phyloP scores from a whole-genome alignment of 2,329 filamentous ascomycete species.

The Lasiodiplodia sp. region DNA sequence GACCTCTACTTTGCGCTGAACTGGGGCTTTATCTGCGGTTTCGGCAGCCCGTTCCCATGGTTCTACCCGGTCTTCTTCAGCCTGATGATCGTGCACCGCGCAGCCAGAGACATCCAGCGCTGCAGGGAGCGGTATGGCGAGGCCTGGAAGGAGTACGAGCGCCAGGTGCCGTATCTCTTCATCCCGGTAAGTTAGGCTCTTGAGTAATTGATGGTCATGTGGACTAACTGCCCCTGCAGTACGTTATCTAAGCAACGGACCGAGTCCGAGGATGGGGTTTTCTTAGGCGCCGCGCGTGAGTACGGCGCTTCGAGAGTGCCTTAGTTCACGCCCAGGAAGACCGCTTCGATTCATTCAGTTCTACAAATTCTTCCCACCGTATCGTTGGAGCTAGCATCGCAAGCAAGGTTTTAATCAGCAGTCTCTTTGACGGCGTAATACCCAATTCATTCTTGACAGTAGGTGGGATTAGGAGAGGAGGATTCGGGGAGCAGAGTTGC shows the following conservation, averaged over 20 bases:
- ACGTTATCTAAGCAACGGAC: slow-evolving; percentile 25
- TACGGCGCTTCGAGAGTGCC: slow-evolving; percentile 1
- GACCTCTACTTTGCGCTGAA: slow-evolving; percentile 78
- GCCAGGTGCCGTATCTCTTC: slow-evolving; percentile 81
- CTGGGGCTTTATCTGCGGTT: slow-evolving; percentile 84
- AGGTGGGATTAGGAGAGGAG: not conserved
- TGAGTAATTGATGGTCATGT: not conserved
- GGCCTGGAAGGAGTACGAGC: slow-evolving; percentile 82
- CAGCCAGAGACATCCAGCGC: slow-evolving; percentile 75
- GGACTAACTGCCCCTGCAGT: slow-evolving; percentile 9
- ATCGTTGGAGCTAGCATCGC: slow-evolving; percentile 12
- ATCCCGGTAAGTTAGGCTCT: slow-evolving; percentile 65
- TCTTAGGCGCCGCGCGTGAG: slow-evolving; percentile 1
- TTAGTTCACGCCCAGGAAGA: not conserved
- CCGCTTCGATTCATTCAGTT: slow-evolving; percentile 5
- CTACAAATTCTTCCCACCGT: slow-evolving; percentile 12
- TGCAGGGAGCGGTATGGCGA: slow-evolving; percentile 82
- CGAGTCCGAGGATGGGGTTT: slow-evolving; percentile 12
- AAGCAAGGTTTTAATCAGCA: slow-evolving; percentile 21
- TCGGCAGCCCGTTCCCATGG: slow-evolving; percentile 84
- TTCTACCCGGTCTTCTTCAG: slow-evolving; percentile 86
- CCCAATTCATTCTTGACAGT: slow-evolving; percentile 19
- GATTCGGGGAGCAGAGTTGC: not conserved
- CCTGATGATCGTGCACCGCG: slow-evolving; percentile 81
- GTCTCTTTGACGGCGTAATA: slow-evolving; percentile 17